phyloP scores from a whole-genome alignment of 169 alveolate genomes.

The Amoebophrya sp. region DNA sequence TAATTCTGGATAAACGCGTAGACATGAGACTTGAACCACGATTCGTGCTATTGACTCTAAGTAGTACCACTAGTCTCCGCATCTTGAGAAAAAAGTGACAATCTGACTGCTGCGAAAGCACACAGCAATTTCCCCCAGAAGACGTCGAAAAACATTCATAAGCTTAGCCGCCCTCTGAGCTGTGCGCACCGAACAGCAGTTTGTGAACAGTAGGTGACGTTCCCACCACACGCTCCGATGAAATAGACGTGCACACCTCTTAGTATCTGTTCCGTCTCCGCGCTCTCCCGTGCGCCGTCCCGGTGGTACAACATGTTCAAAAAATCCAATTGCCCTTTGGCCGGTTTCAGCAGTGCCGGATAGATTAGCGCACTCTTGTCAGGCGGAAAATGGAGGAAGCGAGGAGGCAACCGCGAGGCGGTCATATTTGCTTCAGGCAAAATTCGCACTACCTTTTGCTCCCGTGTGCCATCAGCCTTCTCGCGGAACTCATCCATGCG shows the following conservation, averaged over 20 bases:
- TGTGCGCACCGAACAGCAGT: not conserved
- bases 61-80: too few relatives aligned
- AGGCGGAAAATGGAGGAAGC: not conserved
- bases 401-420: not conserved
- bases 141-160: too few relatives aligned
- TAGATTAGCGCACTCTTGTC: not conserved
- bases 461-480: not conserved
- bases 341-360: not conserved
- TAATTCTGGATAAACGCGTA: too few relatives aligned
- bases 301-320: not conserved
- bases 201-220: not conserved
- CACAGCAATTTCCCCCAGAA: too few relatives aligned
- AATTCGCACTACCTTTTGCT: not conserved
- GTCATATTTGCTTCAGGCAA: not conserved
- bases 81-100: too few relatives aligned
- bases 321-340: not conserved
- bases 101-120: too few relatives aligned
- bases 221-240: not conserved
- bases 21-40: too few relatives aligned
- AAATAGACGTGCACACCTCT: not conserved
- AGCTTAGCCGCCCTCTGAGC: not conserved
- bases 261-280: too few relatives aligned
- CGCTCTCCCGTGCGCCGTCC: too few relatives aligned
- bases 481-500: too few relatives aligned
- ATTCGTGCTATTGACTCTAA: too few relatives aligned